Percentiles rank a stretch among this genome's conserved stretches.
These are phyloP conservation scores for Zoysia japonica DNA, from an alignment of 176 grass and related monocot species.

Conservation along the genomic window DNA sequence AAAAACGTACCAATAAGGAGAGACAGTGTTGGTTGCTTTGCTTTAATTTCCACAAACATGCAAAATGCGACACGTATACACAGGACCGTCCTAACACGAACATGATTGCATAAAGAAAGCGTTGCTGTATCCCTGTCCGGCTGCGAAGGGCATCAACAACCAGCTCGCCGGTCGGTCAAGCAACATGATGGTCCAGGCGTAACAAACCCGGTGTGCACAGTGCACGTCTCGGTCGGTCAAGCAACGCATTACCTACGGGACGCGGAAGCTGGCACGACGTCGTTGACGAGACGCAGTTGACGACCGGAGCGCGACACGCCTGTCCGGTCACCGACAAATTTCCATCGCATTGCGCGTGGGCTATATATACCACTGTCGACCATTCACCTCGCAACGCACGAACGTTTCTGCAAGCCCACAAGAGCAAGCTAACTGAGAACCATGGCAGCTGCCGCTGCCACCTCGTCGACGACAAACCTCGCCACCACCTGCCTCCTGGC, in stretches of 20 bases:
- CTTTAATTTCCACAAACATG: too few species aligned
- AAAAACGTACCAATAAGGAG: too few species aligned
- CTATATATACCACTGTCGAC: not conserved
- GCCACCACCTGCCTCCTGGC: conserved; percentile 30
- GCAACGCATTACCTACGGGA: not conserved
- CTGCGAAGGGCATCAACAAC: too few species aligned
- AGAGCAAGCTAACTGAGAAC: not conserved
- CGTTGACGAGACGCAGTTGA: not conserved
- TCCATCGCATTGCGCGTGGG: not conserved
- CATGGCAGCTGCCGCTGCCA: not conserved
- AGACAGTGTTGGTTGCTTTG: too few species aligned
- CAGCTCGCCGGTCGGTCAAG: too few species aligned
- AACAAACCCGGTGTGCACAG: too few species aligned
- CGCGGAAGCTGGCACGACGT: too few species aligned
- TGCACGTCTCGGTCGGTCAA: not conserved
- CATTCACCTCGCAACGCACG: not conserved
- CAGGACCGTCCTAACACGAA: too few species aligned
- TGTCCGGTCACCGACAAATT: not conserved
- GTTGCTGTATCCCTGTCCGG: too few species aligned
- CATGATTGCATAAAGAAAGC: too few species aligned
- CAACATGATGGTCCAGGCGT: too few species aligned
- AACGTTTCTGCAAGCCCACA: not conserved
- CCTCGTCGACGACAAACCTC: not conserved
- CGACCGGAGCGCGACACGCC: not conserved
- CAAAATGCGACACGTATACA: too few species aligned